A percentile compares a stretch with the other conserved stretches of the same genome.
Conservation (phyloP, 129 eudicot species). For the Helianthus annuus region HanXRQr2.0-SUNRISE NC_035439.2:2722173-2722672, state of each 20-base stretch:
- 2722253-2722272: conserved; percentile 33
- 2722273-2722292: conserved; percentile 95
- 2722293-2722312: conserved; percentile 76
- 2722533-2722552: too few relatives aligned
- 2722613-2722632: too few relatives aligned
- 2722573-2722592: too few relatives aligned
- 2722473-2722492: background rate
- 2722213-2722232: too few relatives aligned
- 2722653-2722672: too few relatives aligned
- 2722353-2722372: conserved; percentile 1
- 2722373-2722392: too few relatives aligned
- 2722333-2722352: conserved; percentile 87
- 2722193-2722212: too few relatives aligned
- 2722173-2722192: too few relatives aligned
- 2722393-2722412: background rate
- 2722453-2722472: background rate
- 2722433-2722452: background rate
- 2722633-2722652: too few relatives aligned
- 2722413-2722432: background rate
- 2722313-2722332: conserved; percentile 74
- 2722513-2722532: background rate
- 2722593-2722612: too few relatives aligned
- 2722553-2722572: too few relatives aligned
- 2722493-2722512: conserved; percentile 1
- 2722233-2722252: background rate